phyloP scores from a whole-genome alignment of 805 yeast species.

The Saturnispora saitoi region DNA sequence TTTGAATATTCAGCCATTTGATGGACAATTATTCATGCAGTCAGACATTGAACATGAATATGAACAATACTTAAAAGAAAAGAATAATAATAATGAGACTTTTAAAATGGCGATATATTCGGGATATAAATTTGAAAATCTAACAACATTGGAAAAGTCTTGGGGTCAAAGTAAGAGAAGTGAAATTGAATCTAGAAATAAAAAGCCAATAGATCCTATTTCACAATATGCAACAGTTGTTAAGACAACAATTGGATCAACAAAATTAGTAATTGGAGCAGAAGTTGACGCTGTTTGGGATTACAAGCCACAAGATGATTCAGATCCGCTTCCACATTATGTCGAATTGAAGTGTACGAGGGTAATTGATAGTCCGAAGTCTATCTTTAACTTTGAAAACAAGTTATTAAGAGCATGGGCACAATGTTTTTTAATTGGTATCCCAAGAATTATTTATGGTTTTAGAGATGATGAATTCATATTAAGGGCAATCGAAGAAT shows the following conservation, averaged over 20 bases:
- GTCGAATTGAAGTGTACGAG: constrained; percentile 75
- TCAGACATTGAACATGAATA: constrained; percentile 28
- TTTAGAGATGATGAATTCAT: constrained; percentile 67
- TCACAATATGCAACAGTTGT: constrained; percentile 80
- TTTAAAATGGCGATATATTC: constrained; percentile 40
- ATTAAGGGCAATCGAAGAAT: constrained; percentile 67
- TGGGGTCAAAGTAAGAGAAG: constrained; percentile 61
- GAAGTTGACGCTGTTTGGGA: constrained; percentile 92
- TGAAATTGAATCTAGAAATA: constrained; percentile 57
- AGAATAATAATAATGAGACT: constrained; percentile 27
- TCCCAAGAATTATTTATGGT: constrained; percentile 75
- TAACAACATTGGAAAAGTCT: constrained; percentile 69
- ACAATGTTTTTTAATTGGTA: constrained; percentile 82
- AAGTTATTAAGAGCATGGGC: constrained; percentile 85
- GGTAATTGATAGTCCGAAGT: constrained; percentile 45
- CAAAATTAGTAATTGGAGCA: constrained; percentile 66
- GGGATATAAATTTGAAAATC: constrained; percentile 80
- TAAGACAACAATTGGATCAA: constrained; percentile 72
- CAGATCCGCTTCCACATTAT: constrained; percentile 58
- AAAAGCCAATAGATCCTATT: constrained; percentile 53
- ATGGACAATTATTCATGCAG: constrained; percentile 64
- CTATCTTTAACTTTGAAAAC: constrained; percentile 59
- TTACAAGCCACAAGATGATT: constrained; percentile 44
- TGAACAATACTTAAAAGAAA: constrained; percentile 25
- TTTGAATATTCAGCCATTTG: constrained; percentile 58